A percentile compares a stretch with the other conserved stretches of the same genome.
Evolutionary conservation across 768 basidiomycete species (phyloP).

Genomic region (Agrocybe pediades): DNA sequence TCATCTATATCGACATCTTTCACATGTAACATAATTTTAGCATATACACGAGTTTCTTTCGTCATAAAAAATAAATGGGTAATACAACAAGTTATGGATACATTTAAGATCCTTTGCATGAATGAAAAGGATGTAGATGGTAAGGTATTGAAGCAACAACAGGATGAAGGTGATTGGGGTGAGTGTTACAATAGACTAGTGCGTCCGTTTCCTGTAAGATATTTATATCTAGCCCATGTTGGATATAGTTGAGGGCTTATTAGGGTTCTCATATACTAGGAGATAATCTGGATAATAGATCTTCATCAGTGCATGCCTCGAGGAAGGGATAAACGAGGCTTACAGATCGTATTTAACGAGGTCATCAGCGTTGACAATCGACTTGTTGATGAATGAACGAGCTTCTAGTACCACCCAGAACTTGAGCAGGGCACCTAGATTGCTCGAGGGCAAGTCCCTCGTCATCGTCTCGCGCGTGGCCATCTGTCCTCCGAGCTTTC

Average conservation of each 20-base stretch:
- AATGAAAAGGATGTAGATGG: background rate
- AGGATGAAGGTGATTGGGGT: background rate
- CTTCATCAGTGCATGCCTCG: background rate
- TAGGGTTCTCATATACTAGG: constrained; percentile 13
- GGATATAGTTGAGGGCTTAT: too few species aligned
- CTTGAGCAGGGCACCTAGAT: constrained; percentile 89
- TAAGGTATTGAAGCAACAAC: background rate
- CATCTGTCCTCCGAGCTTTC: constrained; percentile 92
- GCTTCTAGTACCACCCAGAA: constrained; percentile 96
- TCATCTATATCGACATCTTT: background rate
- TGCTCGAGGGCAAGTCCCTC: constrained; percentile 62
- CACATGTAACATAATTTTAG: background rate
- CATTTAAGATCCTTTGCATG: background rate
- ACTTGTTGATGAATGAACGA: constrained; percentile 78
- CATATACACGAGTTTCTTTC: background rate
- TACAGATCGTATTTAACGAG: constrained; percentile 87
- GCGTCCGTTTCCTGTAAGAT: background rate
- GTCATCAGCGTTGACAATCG: constrained; percentile 81
- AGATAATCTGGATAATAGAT: constrained; percentile 9
- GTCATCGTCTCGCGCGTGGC: constrained; percentile 62
- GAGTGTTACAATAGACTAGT: background rate
- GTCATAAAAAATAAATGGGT: background rate
- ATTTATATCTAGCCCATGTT: background rate
- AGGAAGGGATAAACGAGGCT: constrained; percentile 24
- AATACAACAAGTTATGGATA: constrained; percentile 1